Base-by-base conservation (phyloP, 441 rosid genomes). In the Populus hybrid region DNA sequence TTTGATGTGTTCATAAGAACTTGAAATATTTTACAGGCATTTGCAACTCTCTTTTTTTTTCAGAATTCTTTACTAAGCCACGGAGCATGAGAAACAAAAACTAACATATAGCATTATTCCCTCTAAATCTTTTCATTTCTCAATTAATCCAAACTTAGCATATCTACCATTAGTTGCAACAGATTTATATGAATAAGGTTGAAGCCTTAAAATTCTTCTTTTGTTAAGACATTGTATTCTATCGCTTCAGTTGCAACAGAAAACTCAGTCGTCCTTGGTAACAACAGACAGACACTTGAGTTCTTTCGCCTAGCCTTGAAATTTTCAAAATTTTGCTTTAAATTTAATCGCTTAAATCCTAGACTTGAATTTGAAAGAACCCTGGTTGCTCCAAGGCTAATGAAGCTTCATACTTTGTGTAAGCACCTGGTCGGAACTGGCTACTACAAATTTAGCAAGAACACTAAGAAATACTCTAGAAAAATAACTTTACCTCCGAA, bases 401-500 rank as follows among this genome's bases (percentile, higher is more conserved):
- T 14, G 57, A 3, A 4, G 57, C 18, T 12, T 12, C 57, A 4
- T 4, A 6, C 2, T 63, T 2, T 63, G 3, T 21, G 1, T 6
- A 20, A 4, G 67, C 23, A 63, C 3, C 67, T 63, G 24, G 67
- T 8, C 2, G 10, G 28, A 63, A 40, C 20, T 6, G 9, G 12
- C 28, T 20, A n/a, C n/a, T 35, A 3, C 36, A 54, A 14, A 76
- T 10, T 35, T 24, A 23, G 32, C 16, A 8, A 69, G 10, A 61
- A 10, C 26, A n/a, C 23, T 20, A 16, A 16, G 35, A 68, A 68
- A 30, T 28, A 68, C 6, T 28, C 4, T 14, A 9, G 34, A 67
- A 65, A 71, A 77, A 65, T 30, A 35, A 36, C 10, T 2, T 63
- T 61, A 96, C 99, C 98, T 96, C 99, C 3, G 98, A 92, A 76